These are phyloP conservation scores for Fusarium proliferatum DNA, from an alignment of 2,329 filamentous ascomycete species.

Conservation along the genomic window DNA sequence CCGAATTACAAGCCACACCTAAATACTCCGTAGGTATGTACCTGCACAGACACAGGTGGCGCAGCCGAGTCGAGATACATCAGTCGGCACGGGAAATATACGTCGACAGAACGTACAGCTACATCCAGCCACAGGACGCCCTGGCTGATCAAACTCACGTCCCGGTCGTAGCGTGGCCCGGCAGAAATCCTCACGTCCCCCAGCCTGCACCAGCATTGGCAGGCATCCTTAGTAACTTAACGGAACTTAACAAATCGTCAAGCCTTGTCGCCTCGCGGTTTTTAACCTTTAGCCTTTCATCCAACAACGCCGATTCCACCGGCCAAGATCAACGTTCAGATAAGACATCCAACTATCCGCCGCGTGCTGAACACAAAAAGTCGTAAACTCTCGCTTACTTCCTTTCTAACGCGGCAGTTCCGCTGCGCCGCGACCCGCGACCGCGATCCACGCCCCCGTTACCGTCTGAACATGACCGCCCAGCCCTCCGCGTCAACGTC, in stretches of 20 bases:
- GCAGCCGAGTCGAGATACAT: conserved; percentile 11
- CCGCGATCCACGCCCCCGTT: conserved; percentile 41
- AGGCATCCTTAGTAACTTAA: background rate
- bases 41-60: background rate
- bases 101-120: background rate
- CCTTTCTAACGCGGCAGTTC: conserved; percentile 53
- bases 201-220: conserved; percentile 9
- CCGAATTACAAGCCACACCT: conserved; percentile 16
- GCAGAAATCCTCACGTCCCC: conserved; percentile 44
- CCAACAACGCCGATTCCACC: conserved; percentile 17
- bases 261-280: conserved; percentile 35
- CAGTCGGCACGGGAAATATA: fast-evolving
- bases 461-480: conserved; percentile 55
- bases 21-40: no score
- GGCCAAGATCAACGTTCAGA: conserved; percentile 25
- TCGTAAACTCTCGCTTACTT: conserved; percentile 16
- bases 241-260: conserved; percentile 30
- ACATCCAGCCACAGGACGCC: conserved; percentile 14
- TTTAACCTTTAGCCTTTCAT: conserved; percentile 17
- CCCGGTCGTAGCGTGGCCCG: conserved; percentile 30
- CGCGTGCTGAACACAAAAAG: conserved; percentile 29
- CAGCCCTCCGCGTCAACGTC: conserved; percentile 55
- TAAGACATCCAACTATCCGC: conserved; percentile 12
- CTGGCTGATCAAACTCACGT: conserved; percentile 18
- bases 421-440: conserved; percentile 47